Percentiles rank a stretch among this genome's conserved stretches.
phyloP scores from a whole-genome alignment of 495 filamentous ascomycete species.

The Acidomyces sp. region DNA sequence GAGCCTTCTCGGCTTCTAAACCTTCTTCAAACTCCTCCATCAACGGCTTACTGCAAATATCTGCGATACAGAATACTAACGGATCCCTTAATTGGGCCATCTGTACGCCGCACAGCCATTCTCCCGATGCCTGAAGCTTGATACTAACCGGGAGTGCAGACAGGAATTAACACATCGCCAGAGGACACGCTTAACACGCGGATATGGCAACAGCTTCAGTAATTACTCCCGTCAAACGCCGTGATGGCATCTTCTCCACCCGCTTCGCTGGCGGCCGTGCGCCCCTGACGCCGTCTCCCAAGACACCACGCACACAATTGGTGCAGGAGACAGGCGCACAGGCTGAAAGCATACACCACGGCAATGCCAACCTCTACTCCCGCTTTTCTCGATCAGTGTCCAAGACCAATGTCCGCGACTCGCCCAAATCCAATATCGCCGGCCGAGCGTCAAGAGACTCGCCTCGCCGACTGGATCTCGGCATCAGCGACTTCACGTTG shows the following conservation, averaged over 20 bases:
- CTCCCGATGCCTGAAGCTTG: background rate
- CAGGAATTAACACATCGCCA: slow-evolving; percentile 2
- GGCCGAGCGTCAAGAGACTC: slow-evolving; percentile 42
- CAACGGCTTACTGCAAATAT: slow-evolving; percentile 19
- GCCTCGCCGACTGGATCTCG: slow-evolving; percentile 73
- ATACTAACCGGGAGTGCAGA: background rate
- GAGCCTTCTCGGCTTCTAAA: slow-evolving; percentile 15
- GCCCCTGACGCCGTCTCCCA: slow-evolving; percentile 86
- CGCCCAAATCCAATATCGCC: slow-evolving; percentile 91
- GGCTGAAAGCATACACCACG: slow-evolving; percentile 53
- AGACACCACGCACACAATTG: slow-evolving; percentile 49
- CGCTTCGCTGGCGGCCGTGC: slow-evolving; percentile 89
- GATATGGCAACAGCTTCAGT: slow-evolving; percentile 78
- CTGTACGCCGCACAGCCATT: slow-evolving; percentile 6
- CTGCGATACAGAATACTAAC: slow-evolving; percentile 17
- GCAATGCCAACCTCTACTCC: slow-evolving; percentile 46
- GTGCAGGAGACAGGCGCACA: slow-evolving; percentile 38
- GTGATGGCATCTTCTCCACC: slow-evolving; percentile 80
- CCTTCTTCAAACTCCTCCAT: slow-evolving; percentile 6
- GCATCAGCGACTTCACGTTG: slow-evolving; percentile 82
- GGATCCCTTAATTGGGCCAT: slow-evolving; percentile 20
- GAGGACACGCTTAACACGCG: slow-evolving; percentile 5
- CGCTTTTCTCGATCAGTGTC: slow-evolving; percentile 57
- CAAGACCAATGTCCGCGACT: slow-evolving; percentile 50
- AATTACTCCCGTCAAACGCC: slow-evolving; percentile 81